Base-by-base conservation (phyloP, 345 rosid species). In the Gossypium thurberi region DNA sequence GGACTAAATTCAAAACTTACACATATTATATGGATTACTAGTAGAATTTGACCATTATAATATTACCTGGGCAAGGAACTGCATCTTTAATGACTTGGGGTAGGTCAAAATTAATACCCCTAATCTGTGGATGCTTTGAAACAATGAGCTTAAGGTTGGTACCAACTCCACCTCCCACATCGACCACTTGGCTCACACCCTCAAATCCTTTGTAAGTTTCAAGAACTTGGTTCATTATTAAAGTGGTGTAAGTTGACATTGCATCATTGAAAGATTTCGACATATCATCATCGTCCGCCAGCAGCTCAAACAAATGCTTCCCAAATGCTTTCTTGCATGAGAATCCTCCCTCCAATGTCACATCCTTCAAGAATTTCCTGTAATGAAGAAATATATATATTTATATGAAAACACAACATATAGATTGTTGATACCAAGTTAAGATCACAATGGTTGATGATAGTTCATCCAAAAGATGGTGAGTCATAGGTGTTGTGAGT, bases 41-140 rank as follows among this genome's bases (percentile, higher is more conserved):
- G 40, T 33, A 33, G 6, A 33, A 33, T 33, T 4, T 33, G 40
- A 33, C 6, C 6, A 33, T 2, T 26, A 5, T 26, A 8, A 17
- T 2, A 15, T 43, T 80, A 77, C 86, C 79, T 10, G 86, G 82
- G 58, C 71, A 81, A 63, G 72, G 26, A 18, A 81, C 75, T 12
- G 82, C 82, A 37, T 51, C 46, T 55, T 78, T 59, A n/a, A 71
- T 26, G 11, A 78, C 85, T 63, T 76, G 70, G 13, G 82, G 84
- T 51, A 86, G 37, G 68, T 88, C 91, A 64, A 80, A 88, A 37
- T 90, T 85, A 4, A 88, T 84, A n/a, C 81, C 90, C 10, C 72
- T 82, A 6, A 88, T 82, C 0, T 78, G 73, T 8, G 93, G 91
- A 48, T 82, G 70, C 60, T 78, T 82, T 15, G 85, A 67, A 33